Evolutionary conservation across 2,329 filamentous ascomycete species (phyloP).

Genomic region (Phaeomoniella chlamydospora): DNA sequence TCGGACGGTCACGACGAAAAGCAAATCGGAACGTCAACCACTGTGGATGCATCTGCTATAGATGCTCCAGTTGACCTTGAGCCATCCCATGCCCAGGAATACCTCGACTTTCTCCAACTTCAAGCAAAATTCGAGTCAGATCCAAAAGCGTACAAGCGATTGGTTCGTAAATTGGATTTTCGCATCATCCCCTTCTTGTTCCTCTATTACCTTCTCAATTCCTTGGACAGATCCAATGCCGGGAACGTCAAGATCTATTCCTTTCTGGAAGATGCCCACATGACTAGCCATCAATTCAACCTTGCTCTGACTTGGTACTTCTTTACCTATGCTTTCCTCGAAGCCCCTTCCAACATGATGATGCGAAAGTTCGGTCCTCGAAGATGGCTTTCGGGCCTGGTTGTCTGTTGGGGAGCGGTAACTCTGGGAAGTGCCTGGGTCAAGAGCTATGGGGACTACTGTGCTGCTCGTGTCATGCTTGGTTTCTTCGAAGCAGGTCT

Average conservation of each 20-base stretch:
- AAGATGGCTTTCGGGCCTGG: background rate
- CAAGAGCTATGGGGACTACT: constrained; percentile 12
- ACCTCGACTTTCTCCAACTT: too few species aligned
- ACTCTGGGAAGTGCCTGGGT: constrained; percentile 12
- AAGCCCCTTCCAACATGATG: background rate
- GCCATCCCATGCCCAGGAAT: too few species aligned
- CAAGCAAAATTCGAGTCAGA: too few species aligned
- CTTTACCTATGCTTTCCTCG: background rate
- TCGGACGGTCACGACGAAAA: too few species aligned
- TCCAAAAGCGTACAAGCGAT: too few species aligned
- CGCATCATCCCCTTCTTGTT: background rate
- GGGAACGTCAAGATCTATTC: background rate
- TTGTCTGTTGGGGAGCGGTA: too few species aligned
- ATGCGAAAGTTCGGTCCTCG: background rate
- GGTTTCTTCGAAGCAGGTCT: constrained; percentile 8
- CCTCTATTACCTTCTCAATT: background rate
- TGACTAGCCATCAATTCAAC: constrained; percentile 30
- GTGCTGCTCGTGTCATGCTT: constrained; percentile 16
- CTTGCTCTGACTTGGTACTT: constrained; percentile 25
- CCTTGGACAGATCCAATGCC: background rate
- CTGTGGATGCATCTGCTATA: too few species aligned
- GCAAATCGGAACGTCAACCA: too few species aligned
- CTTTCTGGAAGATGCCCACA: constrained; percentile 3
- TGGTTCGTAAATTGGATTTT: too few species aligned
- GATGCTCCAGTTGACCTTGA: too few species aligned